Percentiles rank a stretch among this genome's conserved stretches.
phyloP scores from a whole-genome alignment of 805 yeast species.

The Sugiyamaella marilandica region DNA sequence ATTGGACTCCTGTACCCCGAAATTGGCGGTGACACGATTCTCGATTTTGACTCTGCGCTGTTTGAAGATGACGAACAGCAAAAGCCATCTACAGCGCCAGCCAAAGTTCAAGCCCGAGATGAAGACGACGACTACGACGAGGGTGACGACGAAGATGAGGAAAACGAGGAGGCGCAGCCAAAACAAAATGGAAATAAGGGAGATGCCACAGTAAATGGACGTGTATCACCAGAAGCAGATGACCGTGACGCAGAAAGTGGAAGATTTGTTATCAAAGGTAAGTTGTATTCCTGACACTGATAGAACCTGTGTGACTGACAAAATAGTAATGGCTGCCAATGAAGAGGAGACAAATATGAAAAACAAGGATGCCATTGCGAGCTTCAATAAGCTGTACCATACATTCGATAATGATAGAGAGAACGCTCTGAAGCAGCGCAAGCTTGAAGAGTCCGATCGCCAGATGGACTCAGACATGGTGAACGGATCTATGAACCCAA shows the following conservation, averaged over 20 bases:
- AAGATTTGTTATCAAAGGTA: conserved; percentile 9
- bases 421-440: conserved; percentile 67
- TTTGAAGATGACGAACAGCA: conserved; percentile 21
- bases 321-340: not conserved
- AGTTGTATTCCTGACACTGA: not conserved
- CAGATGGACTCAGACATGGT: conserved; percentile 40
- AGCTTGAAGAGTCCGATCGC: conserved; percentile 75
- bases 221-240: not conserved
- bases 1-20: conserved; percentile 28
- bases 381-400: conserved; percentile 55
- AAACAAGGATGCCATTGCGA: conserved; percentile 17
- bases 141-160: conserved; percentile 38
- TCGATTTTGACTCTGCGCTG: conserved; percentile 23
- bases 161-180: conserved; percentile 13
- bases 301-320: not conserved
- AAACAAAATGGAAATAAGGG: not conserved
- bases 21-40: conserved; percentile 10
- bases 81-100: not conserved
- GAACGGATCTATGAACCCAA: conserved; percentile 15
- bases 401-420: conserved; percentile 66
- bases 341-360: conserved; percentile 16
- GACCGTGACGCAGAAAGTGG: conserved; percentile 6
- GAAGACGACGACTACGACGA: conserved; percentile 37
- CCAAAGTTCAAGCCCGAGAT: not conserved
- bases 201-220: no score